phyloP scores from a whole-genome alignment of 257 asterid genomes.

The Schizonepeta tenuifolia region DNA sequence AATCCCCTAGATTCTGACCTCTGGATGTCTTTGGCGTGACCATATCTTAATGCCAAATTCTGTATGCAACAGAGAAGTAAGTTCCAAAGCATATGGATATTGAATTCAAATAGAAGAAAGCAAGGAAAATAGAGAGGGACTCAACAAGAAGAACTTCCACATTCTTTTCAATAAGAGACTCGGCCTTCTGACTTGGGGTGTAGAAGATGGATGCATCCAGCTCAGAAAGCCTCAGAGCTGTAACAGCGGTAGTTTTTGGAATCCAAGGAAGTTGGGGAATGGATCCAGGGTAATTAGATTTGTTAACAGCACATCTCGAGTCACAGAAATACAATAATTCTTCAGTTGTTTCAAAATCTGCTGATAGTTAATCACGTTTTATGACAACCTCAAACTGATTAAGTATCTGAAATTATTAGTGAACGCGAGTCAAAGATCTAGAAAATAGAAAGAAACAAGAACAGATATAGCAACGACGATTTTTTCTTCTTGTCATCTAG shows the following conservation, averaged over 20 bases:
- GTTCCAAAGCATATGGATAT: background rate
- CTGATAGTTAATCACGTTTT: conserved; percentile 71
- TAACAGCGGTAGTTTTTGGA: conserved; percentile 85
- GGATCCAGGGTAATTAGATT: conserved; percentile 42
- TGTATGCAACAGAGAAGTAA: conserved; percentile 38
- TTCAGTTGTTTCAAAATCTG: conserved; percentile 83
- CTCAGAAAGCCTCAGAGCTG: conserved; percentile 87
- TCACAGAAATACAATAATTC: conserved; percentile 67
- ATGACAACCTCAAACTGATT: conserved; percentile 76
- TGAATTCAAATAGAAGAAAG: background rate
- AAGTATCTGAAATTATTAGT: conserved; percentile 51
- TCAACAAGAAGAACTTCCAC: conserved; percentile 70
- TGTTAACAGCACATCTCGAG: conserved; percentile 45
- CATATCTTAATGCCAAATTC: conserved; percentile 54
- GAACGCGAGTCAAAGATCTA: background rate
- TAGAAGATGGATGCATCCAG: conserved; percentile 77
- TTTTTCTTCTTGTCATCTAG: too few species aligned
- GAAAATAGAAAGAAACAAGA: background rate
- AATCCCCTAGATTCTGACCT: conserved; percentile 56
- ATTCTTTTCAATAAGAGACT: conserved; percentile 50
- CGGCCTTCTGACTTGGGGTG: conserved; percentile 62
- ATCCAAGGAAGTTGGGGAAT: conserved; percentile 88
- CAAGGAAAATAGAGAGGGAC: conserved; percentile 35
- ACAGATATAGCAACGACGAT: too few species aligned
- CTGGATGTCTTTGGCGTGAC: conserved; percentile 47